Base-by-base conservation (phyloP, 495 filamentous ascomycete genomes). In the Penicillium simplicissimum region DNA sequence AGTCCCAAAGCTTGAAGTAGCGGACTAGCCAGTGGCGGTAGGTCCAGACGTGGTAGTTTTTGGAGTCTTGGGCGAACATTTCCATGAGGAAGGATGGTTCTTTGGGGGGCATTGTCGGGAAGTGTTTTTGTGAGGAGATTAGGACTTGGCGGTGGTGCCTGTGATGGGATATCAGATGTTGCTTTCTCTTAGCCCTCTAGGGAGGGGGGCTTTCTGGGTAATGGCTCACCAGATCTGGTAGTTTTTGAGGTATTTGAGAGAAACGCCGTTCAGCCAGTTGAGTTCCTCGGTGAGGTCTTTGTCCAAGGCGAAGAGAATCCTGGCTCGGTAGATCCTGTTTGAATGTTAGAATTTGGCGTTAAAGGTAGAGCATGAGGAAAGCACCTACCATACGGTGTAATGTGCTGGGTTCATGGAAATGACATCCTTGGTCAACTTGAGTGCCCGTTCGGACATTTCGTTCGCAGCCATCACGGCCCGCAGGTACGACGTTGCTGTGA, bases 11-110 rank as follows among this genome's bases (percentile, higher is more conserved):
- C 19, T 79, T 79, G 68, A 98, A 90, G 66, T 91, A 90, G 35
- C 85, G 83, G 38, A 97, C 92, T 1, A 98, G 80, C 85, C 93
- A 98, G 76, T 97, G 95, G 14, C 91, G 84, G 74, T 98, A 98
- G 55, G 88, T 90, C 94, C 95, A 98, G 40, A 98, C 96, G 73
- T 98, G 95, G 71, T 98, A 98, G 79, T 98, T 98, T 74, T 98
- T 98, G 13, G 88, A 84, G 74, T 98, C 95, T 64, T 87, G 81
- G 58, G 83, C 82, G 45, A 98, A 90, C 85, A 97, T 97, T 42
- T 81, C 67, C 59, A 81, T 82, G 47, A 96, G 84, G 79, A 98
- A 98, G 38, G 80, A 78, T 31, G 76, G 71, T 77, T 98, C 95
- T 17, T 82, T 78, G 15, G 80, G 48, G 34, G 80, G 78, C 47